Evolutionary conservation across 495 filamentous ascomycete species (phyloP).

Genomic region (Sporormia fimetaria): DNA sequence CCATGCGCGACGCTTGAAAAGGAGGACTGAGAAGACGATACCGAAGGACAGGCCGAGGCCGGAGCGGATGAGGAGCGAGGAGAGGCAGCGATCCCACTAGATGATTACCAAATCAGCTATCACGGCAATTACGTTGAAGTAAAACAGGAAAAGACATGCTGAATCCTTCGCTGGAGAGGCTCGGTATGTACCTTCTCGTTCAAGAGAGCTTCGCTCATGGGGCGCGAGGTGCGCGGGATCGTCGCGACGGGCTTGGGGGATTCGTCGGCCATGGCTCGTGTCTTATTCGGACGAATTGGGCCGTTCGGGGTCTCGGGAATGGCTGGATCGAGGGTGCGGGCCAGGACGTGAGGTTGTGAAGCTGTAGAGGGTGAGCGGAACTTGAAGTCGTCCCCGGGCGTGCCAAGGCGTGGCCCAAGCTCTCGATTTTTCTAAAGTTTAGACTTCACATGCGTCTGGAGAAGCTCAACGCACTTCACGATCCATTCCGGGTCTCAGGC

Average conservation of each 20-base stretch:
- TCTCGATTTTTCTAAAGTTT: conserved; percentile 9
- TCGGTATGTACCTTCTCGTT: conserved; percentile 98
- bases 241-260: conserved; percentile 39
- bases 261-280: conserved; percentile 45
- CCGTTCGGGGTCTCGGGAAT: background rate
- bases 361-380: no score
- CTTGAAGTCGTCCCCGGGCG: conserved; percentile 1
- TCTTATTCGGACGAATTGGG: conserved; percentile 6
- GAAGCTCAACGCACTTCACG: background rate
- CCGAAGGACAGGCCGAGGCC: conserved; percentile 89
- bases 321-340: background rate
- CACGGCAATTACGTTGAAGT: no score
- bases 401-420: conserved; percentile 9
- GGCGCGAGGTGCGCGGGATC: conserved; percentile 48
- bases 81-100: conserved; percentile 96
- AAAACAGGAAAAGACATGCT: background rate
- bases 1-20: conserved; percentile 97
- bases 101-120: no score
- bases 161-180: no score
- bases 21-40: conserved; percentile 92
- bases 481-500: background rate
- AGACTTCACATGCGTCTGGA: background rate
- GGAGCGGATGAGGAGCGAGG: conserved; percentile 89
- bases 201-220: conserved; percentile 83
- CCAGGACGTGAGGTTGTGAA: conserved; percentile 16